Conservation (phyloP, 768 basidiomycete genomes). For the Psilocybe sp. region DNA sequence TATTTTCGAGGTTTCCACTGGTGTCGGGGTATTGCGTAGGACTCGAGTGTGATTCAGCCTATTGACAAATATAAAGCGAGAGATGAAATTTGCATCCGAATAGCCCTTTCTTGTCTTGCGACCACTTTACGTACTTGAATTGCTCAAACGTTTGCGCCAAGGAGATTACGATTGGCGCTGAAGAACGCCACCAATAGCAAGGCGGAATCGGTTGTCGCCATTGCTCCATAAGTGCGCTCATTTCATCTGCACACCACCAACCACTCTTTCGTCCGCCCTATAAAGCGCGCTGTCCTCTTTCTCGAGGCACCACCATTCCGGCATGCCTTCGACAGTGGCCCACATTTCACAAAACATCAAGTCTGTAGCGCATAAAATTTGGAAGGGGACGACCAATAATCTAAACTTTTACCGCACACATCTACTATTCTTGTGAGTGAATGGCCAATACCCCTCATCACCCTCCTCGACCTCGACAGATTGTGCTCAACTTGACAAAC, state of each 20-base stretch:
- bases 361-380: constrained; percentile 10
- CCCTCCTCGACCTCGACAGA: neutral
- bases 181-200: neutral
- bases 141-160: constrained; percentile 10
- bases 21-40: too few species aligned
- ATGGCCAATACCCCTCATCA: constrained; percentile 4
- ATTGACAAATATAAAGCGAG: too few species aligned
- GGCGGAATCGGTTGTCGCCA: neutral
- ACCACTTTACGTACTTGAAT: too few species aligned
- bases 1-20: too few species aligned
- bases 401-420: constrained; percentile 72
- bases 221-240: neutral
- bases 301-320: neutral
- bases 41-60: too few species aligned
- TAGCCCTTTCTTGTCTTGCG: too few species aligned
- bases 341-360: constrained; percentile 1
- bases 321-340: constrained; percentile 17
- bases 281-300: too few species aligned
- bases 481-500: constrained; percentile 6
- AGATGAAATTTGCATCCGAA: too few species aligned
- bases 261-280: neutral
- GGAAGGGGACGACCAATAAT: constrained; percentile 35
- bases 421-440: constrained; percentile 58
- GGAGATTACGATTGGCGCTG: neutral
- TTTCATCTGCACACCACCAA: neutral